Evolutionary conservation across 176 grass and related monocot species (phyloP), one percentile per base, ranked within the genome.

Genomic region (Triticum timopheevii): DNA sequence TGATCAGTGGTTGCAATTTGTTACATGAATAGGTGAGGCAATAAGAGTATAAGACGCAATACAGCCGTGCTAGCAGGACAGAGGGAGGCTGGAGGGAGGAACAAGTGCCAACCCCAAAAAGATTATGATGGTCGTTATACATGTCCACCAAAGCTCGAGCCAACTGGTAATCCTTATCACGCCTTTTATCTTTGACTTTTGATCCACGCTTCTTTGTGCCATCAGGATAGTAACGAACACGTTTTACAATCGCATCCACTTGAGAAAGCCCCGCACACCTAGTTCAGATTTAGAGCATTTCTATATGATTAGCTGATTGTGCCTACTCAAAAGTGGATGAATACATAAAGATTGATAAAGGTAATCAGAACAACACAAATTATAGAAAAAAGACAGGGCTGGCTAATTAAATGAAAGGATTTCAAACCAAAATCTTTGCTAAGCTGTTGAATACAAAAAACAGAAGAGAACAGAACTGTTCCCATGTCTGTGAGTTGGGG

Each of bases 41-140:
- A 20, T 71, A 71, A 38, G 36, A 38, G 35, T 36, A 36, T 36
- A 36, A 10, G 34, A 71, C 34, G 0, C 68, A 72, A 13, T 7
- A 22, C 22, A 73, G 13, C 22, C 19, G 19, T 39, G 19, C 17
- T 70, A 36, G 17, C 34, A 70, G 34, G 17, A 70, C 34, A 70
- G 16, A 38, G 35, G 10, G 34, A 39, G 67, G 70, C n/a, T 73
- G n/a, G 38, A 73, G 22, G 22, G 71, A 28, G 72, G 42, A 49
- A 24, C 28, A 13, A 47, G 71, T 47, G 71, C 71, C 12, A 74
- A 74, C 71, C 71, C 23, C 71, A 24, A 45, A 0, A 45, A 73
- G 71, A 73, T 73, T 45, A 13, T 73, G 71, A 73, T 27, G 71
- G 39, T 73, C 71, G 25, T 73, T 73, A 13, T 47, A 47, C 71